phyloP scores from a whole-genome alignment of 2,329 filamentous ascomycete species.

The Phaeosphaeriaceae sp. region DNA sequence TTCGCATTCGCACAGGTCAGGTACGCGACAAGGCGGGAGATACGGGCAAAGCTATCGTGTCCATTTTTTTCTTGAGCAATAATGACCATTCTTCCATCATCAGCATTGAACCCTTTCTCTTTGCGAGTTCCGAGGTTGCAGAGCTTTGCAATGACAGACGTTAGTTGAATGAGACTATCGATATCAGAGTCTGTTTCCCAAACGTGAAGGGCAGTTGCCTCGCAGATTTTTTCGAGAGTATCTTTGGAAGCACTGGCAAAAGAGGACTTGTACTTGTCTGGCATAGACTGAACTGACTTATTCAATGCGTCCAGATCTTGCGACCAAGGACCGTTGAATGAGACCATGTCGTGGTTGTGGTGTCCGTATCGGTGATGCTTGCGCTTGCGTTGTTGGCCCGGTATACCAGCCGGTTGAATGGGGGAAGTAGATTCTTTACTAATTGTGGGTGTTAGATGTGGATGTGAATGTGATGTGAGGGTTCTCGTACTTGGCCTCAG shows the following conservation, averaged over 20 bases:
- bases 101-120: slow-evolving; percentile 13
- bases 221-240: slow-evolving; percentile 28
- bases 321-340: slow-evolving; percentile 37
- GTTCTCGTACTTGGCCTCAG: not conserved
- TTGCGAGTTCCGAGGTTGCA: slow-evolving; percentile 28
- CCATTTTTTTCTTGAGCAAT: slow-evolving; percentile 26
- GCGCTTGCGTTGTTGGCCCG: slow-evolving; percentile 5
- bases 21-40: slow-evolving; percentile 37
- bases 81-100: slow-evolving; percentile 37
- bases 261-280: slow-evolving; percentile 27
- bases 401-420: not conserved
- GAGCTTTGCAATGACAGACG: slow-evolving; percentile 37
- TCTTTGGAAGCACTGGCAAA: slow-evolving; percentile 29
- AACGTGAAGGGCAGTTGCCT: slow-evolving; percentile 34
- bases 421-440: not conserved
- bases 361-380: slow-evolving; percentile 3
- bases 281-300: slow-evolving; percentile 32
- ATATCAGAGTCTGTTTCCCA: slow-evolving; percentile 43
- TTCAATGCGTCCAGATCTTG: slow-evolving; percentile 30
- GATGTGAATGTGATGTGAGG: not conserved
- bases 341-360: slow-evolving; percentile 13
- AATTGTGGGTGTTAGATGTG: not conserved
- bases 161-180: slow-evolving; percentile 40
- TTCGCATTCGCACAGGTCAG: slow-evolving; percentile 27
- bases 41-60: slow-evolving; percentile 28